phyloP scores from a whole-genome alignment of 805 yeast genomes.

The Starmerella powellii region DNA sequence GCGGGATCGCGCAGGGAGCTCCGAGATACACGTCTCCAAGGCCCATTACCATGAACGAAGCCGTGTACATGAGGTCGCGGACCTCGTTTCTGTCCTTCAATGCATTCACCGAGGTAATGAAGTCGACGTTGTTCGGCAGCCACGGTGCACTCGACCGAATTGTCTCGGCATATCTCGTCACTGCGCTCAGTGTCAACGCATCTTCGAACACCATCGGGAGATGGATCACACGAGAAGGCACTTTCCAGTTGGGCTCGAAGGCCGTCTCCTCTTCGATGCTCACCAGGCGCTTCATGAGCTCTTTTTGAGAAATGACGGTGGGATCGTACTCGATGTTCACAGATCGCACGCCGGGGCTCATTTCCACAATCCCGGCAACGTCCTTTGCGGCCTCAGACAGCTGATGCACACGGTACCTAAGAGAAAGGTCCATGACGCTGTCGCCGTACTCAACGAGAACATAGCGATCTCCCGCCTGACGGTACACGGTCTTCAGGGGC shows the following conservation, averaged over 20 bases:
- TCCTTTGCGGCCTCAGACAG: slow-evolving; percentile 58
- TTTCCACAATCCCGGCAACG: slow-evolving; percentile 74
- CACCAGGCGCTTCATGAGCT: slow-evolving; percentile 49
- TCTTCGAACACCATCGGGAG: slow-evolving; percentile 98
- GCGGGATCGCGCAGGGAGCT: slow-evolving; percentile 97
- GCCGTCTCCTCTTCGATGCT: slow-evolving; percentile 38
- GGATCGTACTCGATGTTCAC: slow-evolving; percentile 80
- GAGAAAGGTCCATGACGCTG: slow-evolving; percentile 69
- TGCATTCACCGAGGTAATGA: slow-evolving; percentile 79
- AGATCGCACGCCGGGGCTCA: slow-evolving; percentile 96
- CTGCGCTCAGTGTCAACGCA: slow-evolving; percentile 75
- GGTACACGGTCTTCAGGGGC: slow-evolving; percentile 65
- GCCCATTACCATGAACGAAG: slow-evolving; percentile 84
- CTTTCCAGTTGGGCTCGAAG: slow-evolving; percentile 62
- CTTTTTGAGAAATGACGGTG: slow-evolving; percentile 44
- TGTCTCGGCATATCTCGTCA: slow-evolving; percentile 82
- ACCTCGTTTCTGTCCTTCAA: slow-evolving; percentile 57
- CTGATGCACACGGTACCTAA: slow-evolving; percentile 73
- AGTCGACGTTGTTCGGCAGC: slow-evolving; percentile 96
- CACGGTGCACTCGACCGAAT: slow-evolving; percentile 90
- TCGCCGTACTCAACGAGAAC: slow-evolving; percentile 88
- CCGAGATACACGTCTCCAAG: slow-evolving; percentile 96
- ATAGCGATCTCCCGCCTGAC: slow-evolving; percentile 97
- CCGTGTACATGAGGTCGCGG: slow-evolving; percentile 72
- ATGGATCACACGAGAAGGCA: slow-evolving; percentile 67